Conservation (phyloP, 2,329 filamentous ascomycete genomes). For the Diaporthe ampelina region DNA sequence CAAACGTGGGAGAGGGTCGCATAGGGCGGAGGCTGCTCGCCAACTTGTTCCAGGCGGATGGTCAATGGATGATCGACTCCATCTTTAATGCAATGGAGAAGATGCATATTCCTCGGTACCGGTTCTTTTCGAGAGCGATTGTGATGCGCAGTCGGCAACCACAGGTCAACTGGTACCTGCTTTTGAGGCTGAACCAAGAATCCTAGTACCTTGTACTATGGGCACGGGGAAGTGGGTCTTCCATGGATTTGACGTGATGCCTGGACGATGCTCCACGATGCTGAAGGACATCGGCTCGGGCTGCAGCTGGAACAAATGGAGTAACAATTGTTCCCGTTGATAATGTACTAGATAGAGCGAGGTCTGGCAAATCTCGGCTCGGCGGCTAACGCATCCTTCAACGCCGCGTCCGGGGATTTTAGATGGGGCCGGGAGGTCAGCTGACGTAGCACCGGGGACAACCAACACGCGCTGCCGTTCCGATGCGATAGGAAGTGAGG, state of each 20-base stretch:
- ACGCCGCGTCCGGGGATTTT: neutral
- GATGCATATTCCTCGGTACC: neutral
- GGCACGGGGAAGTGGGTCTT: neutral
- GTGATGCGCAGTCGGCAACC: neutral
- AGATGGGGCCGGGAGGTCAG: neutral
- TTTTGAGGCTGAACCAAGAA: neutral
- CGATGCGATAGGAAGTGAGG: too few relatives aligned
- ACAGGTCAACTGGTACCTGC: too few relatives aligned
- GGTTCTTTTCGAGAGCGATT: neutral
- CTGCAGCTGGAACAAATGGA: neutral
- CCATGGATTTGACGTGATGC: neutral
- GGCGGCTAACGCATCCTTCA: neutral
- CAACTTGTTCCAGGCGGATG: slow-evolving; percentile 9
- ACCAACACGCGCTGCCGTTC: neutral
- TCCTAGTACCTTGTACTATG: neutral
- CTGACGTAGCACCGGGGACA: neutral
- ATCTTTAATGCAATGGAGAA: slow-evolving; percentile 12
- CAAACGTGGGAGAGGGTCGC: slow-evolving; percentile 20
- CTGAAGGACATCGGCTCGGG: neutral
- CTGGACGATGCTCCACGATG: neutral
- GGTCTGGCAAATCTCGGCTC: neutral
- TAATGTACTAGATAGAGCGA: neutral
- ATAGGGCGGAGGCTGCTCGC: slow-evolving; percentile 29
- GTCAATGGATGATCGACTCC: neutral
- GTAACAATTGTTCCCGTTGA: neutral